Percentiles rank a stretch among this genome's conserved stretches.
These are phyloP conservation scores for Torrubiellomyces zombiae DNA, from an alignment of 2,329 filamentous ascomycete genomes.

Conservation along the genomic window DNA sequence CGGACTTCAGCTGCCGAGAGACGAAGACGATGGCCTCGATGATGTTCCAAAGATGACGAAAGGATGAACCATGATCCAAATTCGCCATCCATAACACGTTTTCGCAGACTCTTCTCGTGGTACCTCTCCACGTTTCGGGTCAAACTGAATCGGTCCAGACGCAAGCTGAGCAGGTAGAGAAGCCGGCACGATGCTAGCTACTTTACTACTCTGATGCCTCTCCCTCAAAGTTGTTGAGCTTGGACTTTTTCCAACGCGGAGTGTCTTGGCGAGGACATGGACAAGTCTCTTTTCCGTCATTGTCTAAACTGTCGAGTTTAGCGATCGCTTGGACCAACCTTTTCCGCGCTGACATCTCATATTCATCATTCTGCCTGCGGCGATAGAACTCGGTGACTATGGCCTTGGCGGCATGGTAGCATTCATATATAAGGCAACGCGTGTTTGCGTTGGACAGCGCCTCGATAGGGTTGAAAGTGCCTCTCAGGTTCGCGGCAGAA, in stretches of 20 bases:
- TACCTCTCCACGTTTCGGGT: no score
- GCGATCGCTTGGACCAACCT: constrained; percentile 29
- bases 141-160: no score
- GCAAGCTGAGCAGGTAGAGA: no score
- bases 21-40: constrained; percentile 42
- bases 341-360: constrained; percentile 36
- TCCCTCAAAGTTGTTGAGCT: constrained; percentile 24
- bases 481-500: no score
- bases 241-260: no score
- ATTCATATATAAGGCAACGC: constrained; percentile 38
- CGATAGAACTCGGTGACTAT: constrained; percentile 41
- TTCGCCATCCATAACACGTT: no score
- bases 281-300: constrained; percentile 11
- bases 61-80: constrained; percentile 10
- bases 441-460: constrained; percentile 24
- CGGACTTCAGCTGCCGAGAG: constrained; percentile 65
- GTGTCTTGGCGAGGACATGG: no score
- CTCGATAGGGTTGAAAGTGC: constrained; percentile 24
- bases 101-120: no score
- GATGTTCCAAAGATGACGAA: no score
- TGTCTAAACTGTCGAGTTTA: constrained; percentile 25
- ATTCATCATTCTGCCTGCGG: constrained; percentile 28
- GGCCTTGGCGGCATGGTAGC: constrained; percentile 35
- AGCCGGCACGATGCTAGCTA: no score
- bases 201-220: no score